Conservation (phyloP, 306 rosid species). For the Argentina anserina region DNA sequence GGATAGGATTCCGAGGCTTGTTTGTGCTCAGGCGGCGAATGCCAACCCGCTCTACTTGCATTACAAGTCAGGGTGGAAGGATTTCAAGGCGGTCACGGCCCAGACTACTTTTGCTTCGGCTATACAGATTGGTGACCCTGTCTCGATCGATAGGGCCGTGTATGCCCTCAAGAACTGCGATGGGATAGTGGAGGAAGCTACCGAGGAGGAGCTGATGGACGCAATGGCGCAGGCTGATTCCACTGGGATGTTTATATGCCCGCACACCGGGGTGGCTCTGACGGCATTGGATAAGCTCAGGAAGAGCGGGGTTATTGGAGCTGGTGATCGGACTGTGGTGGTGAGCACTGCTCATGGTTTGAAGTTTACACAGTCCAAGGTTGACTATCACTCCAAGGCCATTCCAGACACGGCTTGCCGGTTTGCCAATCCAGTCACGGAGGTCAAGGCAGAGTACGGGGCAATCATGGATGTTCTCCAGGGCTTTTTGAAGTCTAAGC, state of each 20-base stretch:
- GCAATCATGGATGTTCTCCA: slow-evolving; percentile 51
- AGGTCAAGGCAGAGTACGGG: slow-evolving; percentile 46
- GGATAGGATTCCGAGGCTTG: slow-evolving; percentile 62
- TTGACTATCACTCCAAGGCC: slow-evolving; percentile 48
- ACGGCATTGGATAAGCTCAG: slow-evolving; percentile 69
- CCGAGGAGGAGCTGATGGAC: slow-evolving; percentile 76
- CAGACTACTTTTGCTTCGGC: slow-evolving; percentile 68
- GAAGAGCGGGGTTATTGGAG: slow-evolving; percentile 52
- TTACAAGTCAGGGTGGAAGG: slow-evolving; percentile 62
- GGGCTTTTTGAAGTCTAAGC: slow-evolving; percentile 35
- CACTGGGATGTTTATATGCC: slow-evolving; percentile 81
- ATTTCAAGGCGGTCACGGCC: slow-evolving; percentile 56
- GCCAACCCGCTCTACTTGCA: slow-evolving; percentile 72
- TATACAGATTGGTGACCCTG: slow-evolving; percentile 88
- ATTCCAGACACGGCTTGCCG: slow-evolving; percentile 43
- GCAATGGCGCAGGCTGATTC: slow-evolving; percentile 82
- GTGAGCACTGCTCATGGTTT: slow-evolving; percentile 85
- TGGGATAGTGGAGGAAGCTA: slow-evolving; percentile 87
- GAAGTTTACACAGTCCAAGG: slow-evolving; percentile 61
- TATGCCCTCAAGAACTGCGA: slow-evolving; percentile 50
- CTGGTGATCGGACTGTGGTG: slow-evolving; percentile 65
- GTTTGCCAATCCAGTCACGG: slow-evolving; percentile 46
- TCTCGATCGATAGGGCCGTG: slow-evolving; percentile 78
- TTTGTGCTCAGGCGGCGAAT: slow-evolving; percentile 80
- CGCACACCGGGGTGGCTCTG: slow-evolving; percentile 79